Conservation (phyloP, 495 filamentous ascomycete genomes). For the Annulohypoxylon maeteangense region DNA sequence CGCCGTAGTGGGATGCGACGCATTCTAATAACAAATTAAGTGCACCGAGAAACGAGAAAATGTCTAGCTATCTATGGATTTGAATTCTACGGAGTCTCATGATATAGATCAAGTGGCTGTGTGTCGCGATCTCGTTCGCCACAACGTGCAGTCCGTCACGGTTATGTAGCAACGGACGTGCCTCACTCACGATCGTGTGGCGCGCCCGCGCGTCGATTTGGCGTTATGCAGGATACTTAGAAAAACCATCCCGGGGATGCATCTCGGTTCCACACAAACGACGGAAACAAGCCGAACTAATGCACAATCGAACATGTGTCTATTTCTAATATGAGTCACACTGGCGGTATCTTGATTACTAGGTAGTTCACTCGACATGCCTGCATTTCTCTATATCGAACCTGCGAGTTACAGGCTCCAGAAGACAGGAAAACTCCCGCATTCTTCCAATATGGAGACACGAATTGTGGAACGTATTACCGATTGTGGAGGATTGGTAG, state of each 20-base stretch:
- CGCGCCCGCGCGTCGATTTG: constrained; percentile 25
- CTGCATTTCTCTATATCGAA: constrained; percentile 34
- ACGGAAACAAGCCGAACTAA: constrained; percentile 32
- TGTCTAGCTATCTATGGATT: background rate
- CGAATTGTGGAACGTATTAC: constrained; percentile 30
- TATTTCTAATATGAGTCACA: constrained; percentile 44
- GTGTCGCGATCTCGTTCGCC: constrained; percentile 44
- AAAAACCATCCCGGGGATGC: constrained; percentile 24
- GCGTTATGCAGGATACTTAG: constrained; percentile 31
- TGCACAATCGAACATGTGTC: constrained; percentile 40
- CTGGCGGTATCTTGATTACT: constrained; percentile 33
- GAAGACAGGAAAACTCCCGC: background rate
- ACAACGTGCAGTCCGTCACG: constrained; percentile 33
- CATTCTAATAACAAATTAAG: constrained; percentile 4
- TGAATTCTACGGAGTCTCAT: constrained; percentile 33
- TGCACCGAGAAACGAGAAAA: constrained; percentile 21
- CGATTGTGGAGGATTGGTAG: constrained; percentile 21
- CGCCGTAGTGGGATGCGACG: constrained; percentile 16
- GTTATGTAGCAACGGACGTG: constrained; percentile 38
- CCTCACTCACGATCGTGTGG: constrained; percentile 4
- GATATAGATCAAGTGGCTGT: constrained; percentile 33
- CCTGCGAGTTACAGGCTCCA: constrained; percentile 9
- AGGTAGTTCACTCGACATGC: constrained; percentile 23
- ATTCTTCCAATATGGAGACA: background rate
- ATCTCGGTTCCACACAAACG: constrained; percentile 36